Evolutionary conservation across 495 filamentous ascomycete species (phyloP), one percentile per base, ranked within the genome.

Genomic region (Daldinia concentrica): DNA sequence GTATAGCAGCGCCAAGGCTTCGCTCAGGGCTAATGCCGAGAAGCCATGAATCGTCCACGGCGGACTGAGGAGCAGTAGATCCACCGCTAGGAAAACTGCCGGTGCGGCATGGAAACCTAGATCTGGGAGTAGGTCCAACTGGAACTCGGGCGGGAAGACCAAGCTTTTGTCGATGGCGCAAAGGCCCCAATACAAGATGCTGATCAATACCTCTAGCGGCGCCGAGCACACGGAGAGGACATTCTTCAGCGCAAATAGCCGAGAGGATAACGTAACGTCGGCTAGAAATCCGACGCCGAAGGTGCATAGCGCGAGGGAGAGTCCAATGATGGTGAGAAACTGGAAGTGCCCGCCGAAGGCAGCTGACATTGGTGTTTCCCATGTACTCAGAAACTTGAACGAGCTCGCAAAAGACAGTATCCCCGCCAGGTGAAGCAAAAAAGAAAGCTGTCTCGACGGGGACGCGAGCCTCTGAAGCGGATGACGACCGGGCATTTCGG

Each of bases 321-420:
- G 85, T 29, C 93, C 93, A 72, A 96, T 89, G 69, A 96, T 93
- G 61, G 92, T 97, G 54, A 95, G 82, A 79, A 91, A 94, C 79
- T 95, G 92, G 73, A 90, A 90, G 77, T 94, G 91, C 85, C 92
- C 94, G 24, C 93, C 93, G 75, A 90, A 95, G 22, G 90, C 87
- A 12, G 87, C 82, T 68, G 89, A 90, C 58, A 91, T 89, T 52
- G 68, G 65, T 34, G 74, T 82, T 14, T 82, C 82, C 72, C 76
- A 79, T 66, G 66, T 62, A 34, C 68, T 58, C 30, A 81, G 78
- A 62, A 85, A 94, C 75, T 86, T 86, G 79, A 92, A 94, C 36
- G 87, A 90, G 71, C 84, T 86, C 12, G 85, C 60, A 79, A 94
- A 95, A 61, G 87, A 93, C 19, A 83, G 69, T 15, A 95, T 84